Base-by-base conservation (phyloP, 306 rosid species). In the Cicer bijugum region DNA sequence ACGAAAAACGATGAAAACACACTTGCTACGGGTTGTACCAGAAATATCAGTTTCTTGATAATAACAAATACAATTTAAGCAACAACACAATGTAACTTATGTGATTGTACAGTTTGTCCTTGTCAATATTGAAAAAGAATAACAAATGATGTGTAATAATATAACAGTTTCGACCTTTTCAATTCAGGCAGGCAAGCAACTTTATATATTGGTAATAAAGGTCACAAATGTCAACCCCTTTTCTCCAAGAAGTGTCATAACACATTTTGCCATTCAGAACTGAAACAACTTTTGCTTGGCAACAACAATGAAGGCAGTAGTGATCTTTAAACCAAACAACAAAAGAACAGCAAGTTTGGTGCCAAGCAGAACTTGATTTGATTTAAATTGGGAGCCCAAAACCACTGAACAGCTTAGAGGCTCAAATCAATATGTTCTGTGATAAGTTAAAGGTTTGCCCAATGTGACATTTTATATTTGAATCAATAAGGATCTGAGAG, bases 71-170 rank as follows among this genome's bases (percentile, higher is more conserved):
- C 78, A 80, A 68, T 17, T 79, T 53, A 64, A 81, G 75, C 81
- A 73, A 77, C 19, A 12, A 68, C 64, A 67, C 69, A 67, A 52
- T 78, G 73, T 58, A 72, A 50, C 80, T 28, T 28, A 14, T 46
- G 76, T 59, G 57, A 75, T 81, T 77, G 70, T 81, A 82, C 68
- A 86, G 75, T 50, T 43, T 80, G 78, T 72, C 69, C 46, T 43
- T 80, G 78, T 72, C 69, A 64, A 74, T 20, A 39, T 45, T 67
- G 46, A 69, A 83, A 81, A 71, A 60, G 78, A 79, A 78, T 76
- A 88, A 86, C 78, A 82, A 86, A 88, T 84, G 64, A 33, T 66
- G 72, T 66, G 72, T 73, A 82, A 67, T 73, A 82, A 63, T 47
- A 84, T 78, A 63, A 77, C 50, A 83, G 65, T 60, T 65, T 69